Percentiles rank a stretch among this genome's conserved stretches.
These are phyloP conservation scores for Agastache rugosa DNA, from an alignment of 257 asterid genomes.

Conservation along the genomic window DNA sequence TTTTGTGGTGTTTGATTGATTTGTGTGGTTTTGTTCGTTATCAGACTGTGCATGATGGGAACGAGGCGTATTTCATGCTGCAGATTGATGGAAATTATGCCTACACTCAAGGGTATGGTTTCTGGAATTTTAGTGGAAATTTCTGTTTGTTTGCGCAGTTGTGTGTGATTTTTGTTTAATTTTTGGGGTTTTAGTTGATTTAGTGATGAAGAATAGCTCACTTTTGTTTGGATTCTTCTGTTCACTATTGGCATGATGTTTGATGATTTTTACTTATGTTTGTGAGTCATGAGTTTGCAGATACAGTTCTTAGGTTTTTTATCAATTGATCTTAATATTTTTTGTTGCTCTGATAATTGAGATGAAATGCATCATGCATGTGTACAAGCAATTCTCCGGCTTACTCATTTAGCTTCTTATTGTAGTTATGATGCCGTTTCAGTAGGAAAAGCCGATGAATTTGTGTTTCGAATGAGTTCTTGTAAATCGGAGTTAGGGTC, in stretches of 20 bases:
- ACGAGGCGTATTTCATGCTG: slow-evolving; percentile 61
- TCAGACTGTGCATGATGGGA: slow-evolving; percentile 70
- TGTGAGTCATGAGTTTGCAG: slow-evolving; percentile 4
- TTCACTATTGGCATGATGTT: slow-evolving; percentile 8
- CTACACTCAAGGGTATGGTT: slow-evolving; percentile 58
- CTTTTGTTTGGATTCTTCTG: neutral
- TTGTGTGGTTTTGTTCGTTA: slow-evolving; percentile 27
- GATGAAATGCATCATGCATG: neutral
- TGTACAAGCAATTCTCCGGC: neutral
- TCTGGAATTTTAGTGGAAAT: slow-evolving; percentile 17
- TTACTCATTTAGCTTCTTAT: slow-evolving; percentile 13
- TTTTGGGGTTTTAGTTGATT: neutral
- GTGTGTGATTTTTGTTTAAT: neutral
- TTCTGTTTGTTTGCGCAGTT: neutral
- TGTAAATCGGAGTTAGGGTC: neutral
- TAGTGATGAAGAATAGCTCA: neutral
- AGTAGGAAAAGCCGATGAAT: neutral
- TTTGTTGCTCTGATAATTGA: neutral
- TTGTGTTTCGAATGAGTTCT: neutral
- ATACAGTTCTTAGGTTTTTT: neutral
- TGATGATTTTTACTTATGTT: neutral
- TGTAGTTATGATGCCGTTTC: slow-evolving; percentile 9
- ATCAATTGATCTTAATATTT: neutral
- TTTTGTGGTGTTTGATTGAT: slow-evolving; percentile 18
- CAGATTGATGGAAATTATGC: slow-evolving; percentile 64